These are phyloP conservation scores for Ramaria sp. DNA, from an alignment of 768 basidiomycete species.

Conservation along the genomic window DNA sequence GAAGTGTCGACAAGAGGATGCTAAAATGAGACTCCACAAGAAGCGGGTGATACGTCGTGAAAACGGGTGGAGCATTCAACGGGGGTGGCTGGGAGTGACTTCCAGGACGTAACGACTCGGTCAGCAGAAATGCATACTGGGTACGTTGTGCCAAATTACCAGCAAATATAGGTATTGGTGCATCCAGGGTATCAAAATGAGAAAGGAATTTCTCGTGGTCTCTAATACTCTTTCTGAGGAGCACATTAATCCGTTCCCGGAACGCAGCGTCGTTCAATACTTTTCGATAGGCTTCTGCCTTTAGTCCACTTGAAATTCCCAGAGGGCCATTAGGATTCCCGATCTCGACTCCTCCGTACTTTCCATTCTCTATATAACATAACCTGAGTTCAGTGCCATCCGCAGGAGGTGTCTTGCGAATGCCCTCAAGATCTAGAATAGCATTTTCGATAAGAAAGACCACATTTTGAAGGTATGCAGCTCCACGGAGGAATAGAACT, in stretches of 20 bases:
- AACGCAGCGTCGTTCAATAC: constrained; percentile 44
- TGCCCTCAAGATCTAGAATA: constrained; percentile 58
- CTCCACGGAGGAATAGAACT: constrained; percentile 71
- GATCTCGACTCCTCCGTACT: constrained; percentile 79
- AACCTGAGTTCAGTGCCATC: constrained; percentile 72
- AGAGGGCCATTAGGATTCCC: constrained; percentile 72
- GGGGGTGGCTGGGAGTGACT: constrained; percentile 28
- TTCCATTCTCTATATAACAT: constrained; percentile 63
- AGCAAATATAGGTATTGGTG: constrained; percentile 15
- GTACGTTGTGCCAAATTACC: constrained; percentile 40
- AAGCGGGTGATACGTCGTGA: constrained; percentile 86
- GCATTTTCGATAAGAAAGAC: constrained; percentile 63
- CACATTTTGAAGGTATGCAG: constrained; percentile 74
- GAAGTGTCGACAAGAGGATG: constrained; percentile 59
- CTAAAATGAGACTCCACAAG: constrained; percentile 82
- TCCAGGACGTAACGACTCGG: constrained; percentile 58
- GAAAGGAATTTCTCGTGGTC: constrained; percentile 79
- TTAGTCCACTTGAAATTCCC: constrained; percentile 44
- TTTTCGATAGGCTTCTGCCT: constrained; percentile 51
- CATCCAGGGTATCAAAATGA: constrained; percentile 72
- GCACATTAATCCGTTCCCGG: constrained; percentile 44
- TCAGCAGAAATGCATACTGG: constrained; percentile 58
- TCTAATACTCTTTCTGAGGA: constrained; percentile 65
- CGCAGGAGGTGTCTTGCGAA: constrained; percentile 42
- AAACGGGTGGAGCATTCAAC: constrained; percentile 43